Conservation (phyloP, 2,329 filamentous ascomycete species). For the Didymella pomorum region DNA sequence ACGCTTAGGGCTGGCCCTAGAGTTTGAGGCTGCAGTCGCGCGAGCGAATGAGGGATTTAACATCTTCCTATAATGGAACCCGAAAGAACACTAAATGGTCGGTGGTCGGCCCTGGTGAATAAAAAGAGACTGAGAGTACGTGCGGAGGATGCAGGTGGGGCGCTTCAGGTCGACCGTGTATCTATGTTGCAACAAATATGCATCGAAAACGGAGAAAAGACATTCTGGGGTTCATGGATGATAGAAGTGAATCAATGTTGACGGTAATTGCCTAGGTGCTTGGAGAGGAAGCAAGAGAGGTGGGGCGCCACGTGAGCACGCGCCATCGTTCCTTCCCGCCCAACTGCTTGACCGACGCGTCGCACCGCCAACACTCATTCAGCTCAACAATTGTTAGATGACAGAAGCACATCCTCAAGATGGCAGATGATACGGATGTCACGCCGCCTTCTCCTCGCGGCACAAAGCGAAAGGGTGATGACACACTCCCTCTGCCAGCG, state of each 20-base stretch:
- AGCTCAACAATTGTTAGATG: slow-evolving; percentile 9
- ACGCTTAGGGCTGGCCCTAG: slow-evolving; percentile 12
- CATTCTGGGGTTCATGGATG: no score
- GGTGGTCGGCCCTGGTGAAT: not conserved
- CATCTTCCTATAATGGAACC: no score
- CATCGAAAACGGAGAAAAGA: not conserved
- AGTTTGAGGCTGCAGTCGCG: slow-evolving; percentile 28
- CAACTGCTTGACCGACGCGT: slow-evolving; percentile 17
- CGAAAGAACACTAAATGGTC: no score
- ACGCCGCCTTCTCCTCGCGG: slow-evolving; percentile 40
- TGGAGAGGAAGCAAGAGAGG: not conserved
- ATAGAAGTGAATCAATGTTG: not conserved
- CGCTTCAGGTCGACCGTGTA: not conserved
- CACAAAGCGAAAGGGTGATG: slow-evolving; percentile 49
- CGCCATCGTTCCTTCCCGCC: slow-evolving; percentile 26
- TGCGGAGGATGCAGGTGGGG: not conserved
- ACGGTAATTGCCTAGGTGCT: slow-evolving; percentile 12
- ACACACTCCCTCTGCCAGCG: slow-evolving; percentile 44
- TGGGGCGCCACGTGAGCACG: slow-evolving; percentile 26
- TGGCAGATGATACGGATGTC: slow-evolving; percentile 45
- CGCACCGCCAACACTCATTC: slow-evolving; percentile 15
- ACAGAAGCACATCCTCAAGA: slow-evolving; percentile 12
- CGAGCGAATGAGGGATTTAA: slow-evolving; percentile 31
- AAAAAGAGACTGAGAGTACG: not conserved
- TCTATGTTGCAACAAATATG: not conserved